Evolutionary conservation across 768 basidiomycete species (phyloP).

Genomic region (Dendrothele bispora): DNA sequence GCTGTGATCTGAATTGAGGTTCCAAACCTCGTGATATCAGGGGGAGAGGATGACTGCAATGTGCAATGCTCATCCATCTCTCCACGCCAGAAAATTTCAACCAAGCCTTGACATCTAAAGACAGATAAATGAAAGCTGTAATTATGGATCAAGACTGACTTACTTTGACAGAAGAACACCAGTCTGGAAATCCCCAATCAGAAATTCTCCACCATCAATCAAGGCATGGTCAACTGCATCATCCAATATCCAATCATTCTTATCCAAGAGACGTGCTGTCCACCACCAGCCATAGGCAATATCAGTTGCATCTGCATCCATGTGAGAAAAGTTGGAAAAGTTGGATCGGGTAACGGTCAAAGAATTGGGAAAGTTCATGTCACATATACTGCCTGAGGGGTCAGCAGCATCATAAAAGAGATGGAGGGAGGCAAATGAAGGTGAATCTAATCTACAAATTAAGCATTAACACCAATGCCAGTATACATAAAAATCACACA

Average conservation of each 20-base stretch:
- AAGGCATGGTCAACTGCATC: not conserved
- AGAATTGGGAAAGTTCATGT: not conserved
- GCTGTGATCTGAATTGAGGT: not conserved
- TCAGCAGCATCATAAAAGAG: too few species aligned
- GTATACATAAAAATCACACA: too few species aligned
- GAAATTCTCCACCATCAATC: not conserved
- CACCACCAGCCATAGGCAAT: constrained; percentile 1
- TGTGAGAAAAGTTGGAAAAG: not conserved
- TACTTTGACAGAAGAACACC: not conserved
- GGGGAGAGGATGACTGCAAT: not conserved
- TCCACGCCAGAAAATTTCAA: not conserved
- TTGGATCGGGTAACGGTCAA: not conserved
- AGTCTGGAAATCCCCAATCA: not conserved
- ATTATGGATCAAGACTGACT: not conserved
- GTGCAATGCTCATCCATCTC: not conserved
- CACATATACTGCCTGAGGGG: too few species aligned
- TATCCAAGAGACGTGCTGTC: not conserved
- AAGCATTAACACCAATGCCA: too few species aligned
- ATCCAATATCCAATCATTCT: not conserved
- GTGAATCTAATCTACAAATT: too few species aligned
- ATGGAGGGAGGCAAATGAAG: too few species aligned
- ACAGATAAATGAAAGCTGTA: not conserved
- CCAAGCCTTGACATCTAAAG: not conserved
- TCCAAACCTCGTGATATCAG: not conserved
- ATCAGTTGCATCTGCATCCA: not conserved